Conservation (phyloP, 2,329 filamentous ascomycete genomes). For the Thermoascus crustaceus region DNA sequence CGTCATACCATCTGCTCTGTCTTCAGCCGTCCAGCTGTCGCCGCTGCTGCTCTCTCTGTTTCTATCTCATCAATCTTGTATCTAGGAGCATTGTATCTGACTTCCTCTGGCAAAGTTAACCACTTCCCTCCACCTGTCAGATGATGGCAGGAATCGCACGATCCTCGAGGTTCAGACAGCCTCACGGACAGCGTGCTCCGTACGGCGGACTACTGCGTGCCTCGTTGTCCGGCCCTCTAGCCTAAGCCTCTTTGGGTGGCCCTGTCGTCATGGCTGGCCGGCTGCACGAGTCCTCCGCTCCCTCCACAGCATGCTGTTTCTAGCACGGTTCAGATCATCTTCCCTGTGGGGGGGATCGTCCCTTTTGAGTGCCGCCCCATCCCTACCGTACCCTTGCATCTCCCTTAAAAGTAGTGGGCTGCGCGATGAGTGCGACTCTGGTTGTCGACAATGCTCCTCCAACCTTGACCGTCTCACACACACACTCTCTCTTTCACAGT, state of each 20-base stretch:
- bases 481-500: conserved; percentile 4
- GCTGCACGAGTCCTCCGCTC: conserved; percentile 1
- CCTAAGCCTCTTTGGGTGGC: background rate
- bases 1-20: no score
- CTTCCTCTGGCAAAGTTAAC: no score
- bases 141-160: no score
- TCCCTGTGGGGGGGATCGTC: conserved; percentile 3
- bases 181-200: background rate
- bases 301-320: conserved; percentile 1
- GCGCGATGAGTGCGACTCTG: background rate
- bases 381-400: conserved; percentile 1
- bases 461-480: conserved; percentile 1
- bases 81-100: no score
- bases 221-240: background rate
- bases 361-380: conserved; percentile 2
- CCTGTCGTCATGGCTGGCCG: conserved; percentile 1
- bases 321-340: conserved; percentile 3
- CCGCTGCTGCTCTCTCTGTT: no score
- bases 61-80: no score
- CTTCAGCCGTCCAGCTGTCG: no score
- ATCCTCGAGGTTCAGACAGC: background rate
- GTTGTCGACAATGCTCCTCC: background rate
- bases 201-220: background rate
- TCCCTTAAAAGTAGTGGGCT: conserved; percentile 1
- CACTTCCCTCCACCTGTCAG: no score